Evolutionary conservation across 768 basidiomycete genomes (phyloP).

Genomic region (Boletus rubroflammeus): DNA sequence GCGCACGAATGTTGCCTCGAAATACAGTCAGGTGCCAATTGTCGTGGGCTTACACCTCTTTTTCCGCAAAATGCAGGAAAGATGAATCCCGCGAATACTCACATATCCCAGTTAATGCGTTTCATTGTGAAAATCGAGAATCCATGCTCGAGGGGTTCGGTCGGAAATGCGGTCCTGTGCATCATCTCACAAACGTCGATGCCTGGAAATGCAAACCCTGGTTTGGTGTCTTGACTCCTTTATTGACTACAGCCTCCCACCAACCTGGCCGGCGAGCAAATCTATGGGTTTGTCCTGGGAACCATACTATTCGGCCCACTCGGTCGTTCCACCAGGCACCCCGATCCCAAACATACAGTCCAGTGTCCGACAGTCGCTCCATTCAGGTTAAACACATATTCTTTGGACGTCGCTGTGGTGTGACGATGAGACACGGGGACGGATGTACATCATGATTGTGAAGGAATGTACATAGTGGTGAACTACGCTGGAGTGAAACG

Average conservation of each 20-base stretch:
- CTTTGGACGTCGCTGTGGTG: too few relatives aligned
- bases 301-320: background rate
- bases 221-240: background rate
- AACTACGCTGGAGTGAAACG: too few relatives aligned
- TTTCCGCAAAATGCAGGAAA: background rate
- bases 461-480: too few relatives aligned
- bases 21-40: background rate
- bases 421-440: too few relatives aligned
- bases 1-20: background rate
- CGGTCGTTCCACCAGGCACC: background rate
- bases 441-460: too few relatives aligned
- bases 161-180: background rate
- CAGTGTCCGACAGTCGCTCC: too few relatives aligned
- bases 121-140: background rate
- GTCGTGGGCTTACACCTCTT: background rate
- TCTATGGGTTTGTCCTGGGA: background rate
- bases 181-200: background rate
- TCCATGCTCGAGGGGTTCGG: background rate
- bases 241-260: background rate
- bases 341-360: too few relatives aligned
- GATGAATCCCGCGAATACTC: background rate
- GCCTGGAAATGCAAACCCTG: background rate
- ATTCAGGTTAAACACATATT: slow-evolving; percentile 12
- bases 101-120: background rate
- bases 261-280: background rate